A percentile compares a stretch with the other conserved stretches of the same genome.
phyloP scores from a whole-genome alignment of 2,329 filamentous ascomycete genomes.

The Thyridium curvatum region DNA sequence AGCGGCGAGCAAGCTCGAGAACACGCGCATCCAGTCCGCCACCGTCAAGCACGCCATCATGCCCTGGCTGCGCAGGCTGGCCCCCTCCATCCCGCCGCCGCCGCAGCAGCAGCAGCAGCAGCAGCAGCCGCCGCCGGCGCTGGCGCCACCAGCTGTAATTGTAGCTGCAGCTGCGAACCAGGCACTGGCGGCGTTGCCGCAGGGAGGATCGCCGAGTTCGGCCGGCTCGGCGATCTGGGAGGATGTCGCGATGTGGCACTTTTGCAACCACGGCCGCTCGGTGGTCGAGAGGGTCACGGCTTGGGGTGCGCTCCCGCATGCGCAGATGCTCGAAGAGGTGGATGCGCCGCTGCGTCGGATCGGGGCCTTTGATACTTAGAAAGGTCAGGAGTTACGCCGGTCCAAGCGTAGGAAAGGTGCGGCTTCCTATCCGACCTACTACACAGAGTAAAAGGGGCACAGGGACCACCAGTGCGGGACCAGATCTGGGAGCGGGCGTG shows the following conservation, averaged over 20 bases:
- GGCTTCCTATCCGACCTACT: no score
- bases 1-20: constrained; percentile 19
- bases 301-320: no score
- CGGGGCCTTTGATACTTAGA: no score
- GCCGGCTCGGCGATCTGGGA: constrained; percentile 10
- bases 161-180: neutral
- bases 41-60: constrained; percentile 22
- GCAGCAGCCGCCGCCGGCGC: neutral
- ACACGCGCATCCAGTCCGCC: constrained; percentile 14
- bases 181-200: neutral
- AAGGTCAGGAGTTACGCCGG: no score
- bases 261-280: constrained; percentile 1
- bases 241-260: constrained; percentile 16
- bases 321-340: no score
- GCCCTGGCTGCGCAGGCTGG: constrained; percentile 15
- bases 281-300: no score
- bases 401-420: no score
- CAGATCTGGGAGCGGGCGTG: no score
- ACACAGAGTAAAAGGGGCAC: no score
- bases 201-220: neutral
- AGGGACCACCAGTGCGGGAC: no score
- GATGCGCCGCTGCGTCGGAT: no score
- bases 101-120: neutral
- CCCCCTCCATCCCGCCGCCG: neutral
- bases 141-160: neutral